A percentile compares a stretch with the other conserved stretches of the same genome.
phyloP scores from a whole-genome alignment of 805 yeast genomes.

The Hyphopichia homilentoma region DNA sequence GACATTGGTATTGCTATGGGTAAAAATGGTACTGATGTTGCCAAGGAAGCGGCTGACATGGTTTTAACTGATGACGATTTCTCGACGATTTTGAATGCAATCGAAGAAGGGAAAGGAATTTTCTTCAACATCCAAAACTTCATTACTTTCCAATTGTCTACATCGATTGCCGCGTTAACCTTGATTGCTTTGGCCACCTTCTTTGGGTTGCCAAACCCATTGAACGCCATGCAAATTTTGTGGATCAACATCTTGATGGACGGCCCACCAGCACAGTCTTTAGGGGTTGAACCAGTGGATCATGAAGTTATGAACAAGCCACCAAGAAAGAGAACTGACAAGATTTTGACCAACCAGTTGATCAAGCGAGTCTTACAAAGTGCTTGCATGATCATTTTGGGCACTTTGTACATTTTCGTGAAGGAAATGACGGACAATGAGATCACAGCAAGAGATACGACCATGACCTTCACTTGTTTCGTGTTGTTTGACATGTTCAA shows the following conservation, averaged over 20 bases:
- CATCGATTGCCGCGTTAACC: slow-evolving; percentile 91
- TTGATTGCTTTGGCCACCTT: slow-evolving; percentile 84
- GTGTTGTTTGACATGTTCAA: slow-evolving; percentile 96
- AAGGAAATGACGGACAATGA: slow-evolving; percentile 81
- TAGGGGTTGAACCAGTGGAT: slow-evolving; percentile 97
- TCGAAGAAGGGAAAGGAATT: slow-evolving; percentile 96
- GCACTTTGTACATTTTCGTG: slow-evolving; percentile 84
- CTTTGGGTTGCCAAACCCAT: slow-evolving; percentile 86
- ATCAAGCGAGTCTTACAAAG: slow-evolving; percentile 72
- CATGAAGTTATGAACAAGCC: slow-evolving; percentile 93
- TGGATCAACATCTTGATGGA: slow-evolving; percentile 98
- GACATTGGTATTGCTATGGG: slow-evolving; percentile 97
- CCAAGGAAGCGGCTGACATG: slow-evolving; percentile 98
- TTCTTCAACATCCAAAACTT: slow-evolving; percentile 94
- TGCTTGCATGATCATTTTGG: slow-evolving; percentile 72
- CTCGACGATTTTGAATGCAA: slow-evolving; percentile 87
- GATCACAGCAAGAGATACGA: slow-evolving; percentile 92
- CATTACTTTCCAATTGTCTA: slow-evolving; percentile 91
- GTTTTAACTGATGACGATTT: slow-evolving; percentile 95
- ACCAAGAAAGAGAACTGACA: slow-evolving; percentile 87
- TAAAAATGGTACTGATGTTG: slow-evolving; percentile 93
- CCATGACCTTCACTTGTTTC: slow-evolving; percentile 98
- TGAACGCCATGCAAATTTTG: slow-evolving; percentile 96
- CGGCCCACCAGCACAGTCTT: slow-evolving; percentile 97
- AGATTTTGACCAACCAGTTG: slow-evolving; percentile 69